Conservation (phyloP, 805 yeast species). For the Lachancea cidri region DNA sequence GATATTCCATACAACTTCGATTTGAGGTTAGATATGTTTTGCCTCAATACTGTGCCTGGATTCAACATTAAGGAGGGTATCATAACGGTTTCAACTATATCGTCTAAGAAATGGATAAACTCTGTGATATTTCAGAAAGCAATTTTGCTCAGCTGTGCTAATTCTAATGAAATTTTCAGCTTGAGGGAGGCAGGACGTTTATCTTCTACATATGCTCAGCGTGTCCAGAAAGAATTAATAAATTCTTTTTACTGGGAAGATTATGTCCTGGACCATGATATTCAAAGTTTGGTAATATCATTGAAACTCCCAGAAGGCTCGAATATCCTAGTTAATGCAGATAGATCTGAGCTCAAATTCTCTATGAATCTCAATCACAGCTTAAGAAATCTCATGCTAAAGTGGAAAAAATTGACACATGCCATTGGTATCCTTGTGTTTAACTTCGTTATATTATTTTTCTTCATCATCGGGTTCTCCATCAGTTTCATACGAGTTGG, state of each 20-base stretch:
- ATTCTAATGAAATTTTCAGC: slow-evolving; percentile 4
- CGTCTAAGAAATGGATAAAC: background rate
- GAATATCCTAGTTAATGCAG: slow-evolving; percentile 17
- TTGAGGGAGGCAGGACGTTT: slow-evolving; percentile 1
- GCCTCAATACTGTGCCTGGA: slow-evolving; percentile 12
- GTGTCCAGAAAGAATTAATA: slow-evolving; percentile 6
- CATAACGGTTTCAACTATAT: background rate
- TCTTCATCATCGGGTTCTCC: slow-evolving; percentile 17
- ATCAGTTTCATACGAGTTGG: slow-evolving; percentile 12
- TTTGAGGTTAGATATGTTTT: slow-evolving; percentile 20
- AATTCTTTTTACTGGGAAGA: slow-evolving; percentile 5
- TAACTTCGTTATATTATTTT: slow-evolving; percentile 12
- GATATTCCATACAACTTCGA: slow-evolving; percentile 24
- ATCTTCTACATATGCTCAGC: slow-evolving; percentile 3
- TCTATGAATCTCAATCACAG: slow-evolving; percentile 27
- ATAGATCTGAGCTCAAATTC: slow-evolving; percentile 17
- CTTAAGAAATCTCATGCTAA: slow-evolving; percentile 27
- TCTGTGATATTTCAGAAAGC: slow-evolving; percentile 3
- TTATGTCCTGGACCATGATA: slow-evolving; percentile 4
- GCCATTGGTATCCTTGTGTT: slow-evolving; percentile 20
- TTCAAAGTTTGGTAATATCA: slow-evolving; percentile 1
- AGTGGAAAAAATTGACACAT: slow-evolving; percentile 21
- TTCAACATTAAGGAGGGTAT: slow-evolving; percentile 1
- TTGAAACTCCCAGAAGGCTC: slow-evolving; percentile 4
- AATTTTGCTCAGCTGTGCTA: slow-evolving; percentile 6